Base-by-base conservation (phyloP, 2,329 filamentous ascomycete species). In the Ceratocystis destructans region DNA sequence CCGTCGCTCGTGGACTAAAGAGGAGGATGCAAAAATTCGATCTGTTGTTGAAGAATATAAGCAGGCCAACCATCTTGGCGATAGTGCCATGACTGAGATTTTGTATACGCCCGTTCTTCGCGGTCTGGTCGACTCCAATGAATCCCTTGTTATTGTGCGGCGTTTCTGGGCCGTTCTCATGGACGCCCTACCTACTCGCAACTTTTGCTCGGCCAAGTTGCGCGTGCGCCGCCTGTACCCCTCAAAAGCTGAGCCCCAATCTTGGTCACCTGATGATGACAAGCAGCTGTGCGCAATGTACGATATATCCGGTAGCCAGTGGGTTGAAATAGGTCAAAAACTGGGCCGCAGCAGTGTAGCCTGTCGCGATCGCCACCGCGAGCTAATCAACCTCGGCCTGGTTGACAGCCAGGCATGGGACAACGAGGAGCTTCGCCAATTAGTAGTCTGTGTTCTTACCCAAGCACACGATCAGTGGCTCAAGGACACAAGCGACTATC, bases 81-180 rank as follows among this genome's bases (percentile, higher is more conserved):
- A 46, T 5, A 61, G 55, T 15, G 57, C 62, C 15, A 62, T 68
- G 10, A 48, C 46, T 15, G 45, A 65, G 28, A 64, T 66, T 5
- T 45, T 68, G 1, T 61, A 68, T 33, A 68, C 66, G 20, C 66
- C 66, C 25, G 61, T 68, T 25, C 48, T 68, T 37, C 66, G 66
- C 28, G 50, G 57, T 17, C 41, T 68, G 17, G 61, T 68, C 41
- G 57, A 65, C 37, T 66, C 46, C 3, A 44, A 55, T n/a, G 61
- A 59, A 33, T 48, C 62, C 1, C 48, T 68, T 3, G 50, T 25
- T 8, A 45, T 65, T 28, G 57, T 68, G 10, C 59, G 64, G 5
- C 59, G 44, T 1, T 45, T 65, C 28, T 68, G 66, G 66, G 15
- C 28, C 3, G 17, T 25, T 17, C 61, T 68, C 3, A 55, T 61